Percentiles rank a stretch among this genome's conserved stretches.
Conservation (phyloP, 305 asterid genomes). For the Salvia sclarea region DNA sequence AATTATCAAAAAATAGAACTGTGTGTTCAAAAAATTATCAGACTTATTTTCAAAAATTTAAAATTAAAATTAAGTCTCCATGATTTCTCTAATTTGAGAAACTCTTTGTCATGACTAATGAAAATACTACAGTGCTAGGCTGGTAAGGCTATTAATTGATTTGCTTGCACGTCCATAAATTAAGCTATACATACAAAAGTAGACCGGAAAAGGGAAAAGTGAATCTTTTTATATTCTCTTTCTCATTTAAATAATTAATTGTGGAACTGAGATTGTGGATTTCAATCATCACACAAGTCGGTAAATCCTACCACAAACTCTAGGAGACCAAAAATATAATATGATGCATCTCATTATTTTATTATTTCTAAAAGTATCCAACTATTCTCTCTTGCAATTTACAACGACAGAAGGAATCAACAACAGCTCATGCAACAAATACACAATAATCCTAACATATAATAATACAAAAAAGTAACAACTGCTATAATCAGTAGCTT, state of each 20-base stretch:
- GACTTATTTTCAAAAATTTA: too few species aligned
- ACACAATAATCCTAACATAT: conserved; percentile 7
- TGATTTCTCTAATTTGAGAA: too few species aligned
- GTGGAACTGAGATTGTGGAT: neutral
- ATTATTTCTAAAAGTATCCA: conserved; percentile 8
- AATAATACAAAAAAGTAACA: neutral
- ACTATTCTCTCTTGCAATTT: neutral
- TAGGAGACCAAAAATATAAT: neutral
- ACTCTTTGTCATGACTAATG: too few species aligned
- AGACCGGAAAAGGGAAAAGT: neutral
- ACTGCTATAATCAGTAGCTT: neutral
- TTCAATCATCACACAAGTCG: conserved; percentile 12
- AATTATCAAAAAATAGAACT: too few species aligned
- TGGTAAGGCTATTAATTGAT: neutral
- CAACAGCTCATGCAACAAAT: conserved; percentile 38
- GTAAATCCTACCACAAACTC: conserved; percentile 11
- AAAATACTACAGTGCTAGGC: neutral
- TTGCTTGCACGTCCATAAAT: neutral
- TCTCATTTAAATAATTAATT: neutral
- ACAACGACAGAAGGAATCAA: conserved; percentile 39
- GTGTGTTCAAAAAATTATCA: too few species aligned
- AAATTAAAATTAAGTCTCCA: too few species aligned
- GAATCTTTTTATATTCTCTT: neutral
- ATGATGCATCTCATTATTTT: neutral
- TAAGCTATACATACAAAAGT: too few species aligned